Percentiles rank a stretch among this genome's conserved stretches.
phyloP scores from a whole-genome alignment of 192 early-diverging fungal genomes.

The Entomortierella chlamydospora region DNA sequence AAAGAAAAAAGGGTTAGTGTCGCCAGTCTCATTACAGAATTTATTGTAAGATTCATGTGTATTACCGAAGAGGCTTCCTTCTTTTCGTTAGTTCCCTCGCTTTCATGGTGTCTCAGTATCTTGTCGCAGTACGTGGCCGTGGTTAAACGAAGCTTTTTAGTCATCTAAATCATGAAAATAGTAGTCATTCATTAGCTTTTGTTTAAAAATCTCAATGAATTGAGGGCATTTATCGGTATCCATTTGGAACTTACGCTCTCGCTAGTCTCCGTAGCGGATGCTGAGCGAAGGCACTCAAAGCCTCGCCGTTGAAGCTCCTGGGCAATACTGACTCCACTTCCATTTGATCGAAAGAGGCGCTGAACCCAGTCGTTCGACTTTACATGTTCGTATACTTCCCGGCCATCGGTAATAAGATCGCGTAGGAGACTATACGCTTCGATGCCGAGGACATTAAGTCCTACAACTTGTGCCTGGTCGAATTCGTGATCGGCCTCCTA shows the following conservation, averaged over 20 bases:
- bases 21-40: neutral
- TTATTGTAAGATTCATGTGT: neutral
- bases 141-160: constrained; percentile 37
- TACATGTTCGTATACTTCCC: neutral
- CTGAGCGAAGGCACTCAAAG: constrained; percentile 18
- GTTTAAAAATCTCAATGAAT: neutral
- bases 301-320: constrained; percentile 38
- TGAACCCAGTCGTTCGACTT: constrained; percentile 11
- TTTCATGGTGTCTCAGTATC: constrained; percentile 54
- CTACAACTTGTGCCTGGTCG: constrained; percentile 4
- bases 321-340: neutral
- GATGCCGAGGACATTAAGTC: constrained; percentile 35
- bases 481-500: constrained; percentile 1
- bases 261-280: neutral
- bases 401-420: constrained; percentile 20
- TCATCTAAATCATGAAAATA: constrained; percentile 27
- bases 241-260: constrained; percentile 9
- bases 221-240: too few relatives aligned
- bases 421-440: constrained; percentile 28
- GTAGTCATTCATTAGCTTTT: neutral
- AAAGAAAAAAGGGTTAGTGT: neutral
- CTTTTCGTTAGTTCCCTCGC: neutral
- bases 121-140: constrained; percentile 66
- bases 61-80: constrained; percentile 6
- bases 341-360: constrained; percentile 10